Evolutionary conservation across 805 yeast species (phyloP).

Genomic region (Kluyveromyces lactis): DNA sequence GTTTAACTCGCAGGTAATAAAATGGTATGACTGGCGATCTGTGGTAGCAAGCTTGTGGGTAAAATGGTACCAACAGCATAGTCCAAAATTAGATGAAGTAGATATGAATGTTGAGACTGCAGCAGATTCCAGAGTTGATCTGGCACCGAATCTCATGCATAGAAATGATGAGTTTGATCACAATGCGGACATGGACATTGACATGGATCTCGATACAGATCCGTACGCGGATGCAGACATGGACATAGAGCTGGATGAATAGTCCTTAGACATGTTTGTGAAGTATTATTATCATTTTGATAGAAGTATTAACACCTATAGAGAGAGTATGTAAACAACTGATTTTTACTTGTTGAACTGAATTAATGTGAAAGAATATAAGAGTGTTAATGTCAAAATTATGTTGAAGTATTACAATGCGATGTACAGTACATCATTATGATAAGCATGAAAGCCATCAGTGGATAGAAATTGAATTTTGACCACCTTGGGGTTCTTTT

Average conservation of each 20-base stretch:
- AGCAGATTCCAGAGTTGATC: not conserved
- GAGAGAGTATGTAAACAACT: too few species aligned
- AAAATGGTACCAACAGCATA: constrained; percentile 19
- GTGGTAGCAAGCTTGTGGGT: constrained; percentile 24
- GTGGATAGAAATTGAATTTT: too few species aligned
- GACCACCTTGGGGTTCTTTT: too few species aligned
- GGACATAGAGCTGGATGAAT: constrained; percentile 6
- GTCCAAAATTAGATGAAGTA: not conserved
- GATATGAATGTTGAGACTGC: constrained; percentile 3
- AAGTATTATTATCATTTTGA: too few species aligned
- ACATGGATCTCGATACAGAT: constrained; percentile 5
- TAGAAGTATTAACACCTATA: too few species aligned
- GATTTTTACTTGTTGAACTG: too few species aligned
- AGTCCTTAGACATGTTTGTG: too few species aligned
- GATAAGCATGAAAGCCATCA: too few species aligned
- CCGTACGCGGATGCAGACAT: constrained; percentile 7
- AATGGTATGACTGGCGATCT: constrained; percentile 19
- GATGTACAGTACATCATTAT: too few species aligned
- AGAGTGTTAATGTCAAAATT: not conserved
- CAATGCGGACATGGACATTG: constrained; percentile 13
- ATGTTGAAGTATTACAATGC: not conserved
- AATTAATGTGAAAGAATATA: constrained; percentile 6
- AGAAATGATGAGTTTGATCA: too few species aligned
- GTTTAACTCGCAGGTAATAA: constrained; percentile 21
- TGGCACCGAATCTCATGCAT: too few species aligned